Evolutionary conservation across 1,139 yeast species (phyloP), one percentile per base, ranked within the genome.

Genomic region (Yamadazyma buinensis): DNA sequence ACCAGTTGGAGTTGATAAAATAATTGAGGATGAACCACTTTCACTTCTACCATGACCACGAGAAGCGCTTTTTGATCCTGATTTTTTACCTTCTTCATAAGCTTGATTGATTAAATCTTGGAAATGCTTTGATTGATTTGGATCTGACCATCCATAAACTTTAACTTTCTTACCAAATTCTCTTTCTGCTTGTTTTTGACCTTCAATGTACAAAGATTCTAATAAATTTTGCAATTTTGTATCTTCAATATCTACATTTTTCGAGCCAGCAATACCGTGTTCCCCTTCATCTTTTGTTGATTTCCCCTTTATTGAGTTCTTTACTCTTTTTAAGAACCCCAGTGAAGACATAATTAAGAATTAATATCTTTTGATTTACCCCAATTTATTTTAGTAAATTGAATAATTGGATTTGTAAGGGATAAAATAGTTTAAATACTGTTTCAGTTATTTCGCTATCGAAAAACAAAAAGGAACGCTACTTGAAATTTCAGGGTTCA

Each of bases 1-100:
- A 23, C 72, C 73, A 15, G 47, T 49, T 2, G 68, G 53, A 20
- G 55, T 42, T 24, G 43, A 33, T 27, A 32, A 24, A n/a, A 46
- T 26, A 7, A 48, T 47, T 19, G 42, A 33, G 5, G 19, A 17
- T 5, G 7, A 5, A 17, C 7, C 5, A 17, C 7, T 5, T 5
- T 17, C 7, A n/a, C 26, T n/a, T 2, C 12, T 11, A 17, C 11
- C 23, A 19, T 13, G 15, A 13, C 15, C 28, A 13, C 15, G 6
- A 19, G 8, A n/a, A 13, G 15, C 28, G 10, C 15, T 7, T n/a
- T 15, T 23, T 10, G 26, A 18, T 12, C 18, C 24, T 13, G 14
- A n/a, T 14, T 31, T 37, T 14, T 25, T 26, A 10, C 37, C 37
- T 26, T 34, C 37, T 15, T 33, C 26, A 24, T 32, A 34, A 7